phyloP scores from a whole-genome alignment of 2,329 filamentous ascomycete species.

The Tolypocladium inflatum region DNA sequence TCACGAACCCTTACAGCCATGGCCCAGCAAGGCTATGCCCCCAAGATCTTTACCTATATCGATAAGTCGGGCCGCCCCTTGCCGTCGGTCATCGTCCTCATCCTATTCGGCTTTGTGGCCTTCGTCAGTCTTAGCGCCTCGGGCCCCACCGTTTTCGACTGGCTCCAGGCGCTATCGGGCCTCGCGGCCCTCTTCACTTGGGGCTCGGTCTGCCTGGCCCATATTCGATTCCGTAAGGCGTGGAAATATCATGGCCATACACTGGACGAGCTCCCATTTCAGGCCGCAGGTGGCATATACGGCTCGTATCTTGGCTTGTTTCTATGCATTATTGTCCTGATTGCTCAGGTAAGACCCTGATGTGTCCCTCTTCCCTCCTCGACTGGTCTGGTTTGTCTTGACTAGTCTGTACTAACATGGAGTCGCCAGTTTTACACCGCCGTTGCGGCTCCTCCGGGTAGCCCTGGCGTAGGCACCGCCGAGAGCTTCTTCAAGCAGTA shows the following conservation, averaged over 20 bases:
- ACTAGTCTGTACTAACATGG: background rate
- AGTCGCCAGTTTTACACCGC: background rate
- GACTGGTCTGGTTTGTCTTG: background rate
- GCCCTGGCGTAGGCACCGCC: background rate
- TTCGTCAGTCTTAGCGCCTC: background rate
- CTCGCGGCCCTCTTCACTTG: background rate
- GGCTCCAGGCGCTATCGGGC: background rate
- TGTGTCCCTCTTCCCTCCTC: background rate
- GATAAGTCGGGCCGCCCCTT: background rate
- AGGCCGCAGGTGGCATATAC: background rate
- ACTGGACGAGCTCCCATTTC: background rate
- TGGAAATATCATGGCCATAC: background rate
- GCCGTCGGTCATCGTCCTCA: background rate
- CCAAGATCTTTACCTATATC: background rate
- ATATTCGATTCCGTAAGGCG: background rate
- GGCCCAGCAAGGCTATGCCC: background rate
- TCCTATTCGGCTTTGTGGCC: background rate
- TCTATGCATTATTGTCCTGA: background rate
- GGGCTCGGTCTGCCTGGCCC: background rate
- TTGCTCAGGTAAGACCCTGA: background rate
- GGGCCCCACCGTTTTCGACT: background rate
- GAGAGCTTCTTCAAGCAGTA: background rate
- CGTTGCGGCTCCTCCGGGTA: background rate
- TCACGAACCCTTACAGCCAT: background rate
- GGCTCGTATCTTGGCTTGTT: background rate